Evolutionary conservation across 2,329 filamentous ascomycete genomes (phyloP), one percentile per base, ranked within the genome.

Genomic region (Microcyclospora pomicola): DNA sequence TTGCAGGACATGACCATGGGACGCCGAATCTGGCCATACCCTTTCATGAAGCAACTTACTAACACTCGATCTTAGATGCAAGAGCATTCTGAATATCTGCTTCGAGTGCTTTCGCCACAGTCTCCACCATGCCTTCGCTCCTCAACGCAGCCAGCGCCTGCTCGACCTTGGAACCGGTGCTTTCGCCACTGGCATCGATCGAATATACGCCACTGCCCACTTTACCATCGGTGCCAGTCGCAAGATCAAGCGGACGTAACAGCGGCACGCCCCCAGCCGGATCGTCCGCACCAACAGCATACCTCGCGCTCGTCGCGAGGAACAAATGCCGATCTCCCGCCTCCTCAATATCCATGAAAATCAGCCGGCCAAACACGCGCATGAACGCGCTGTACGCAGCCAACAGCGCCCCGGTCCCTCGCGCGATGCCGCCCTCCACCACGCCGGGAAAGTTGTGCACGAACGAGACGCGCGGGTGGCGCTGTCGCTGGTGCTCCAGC

Each of bases 291-390:
- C 38, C 37, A 29, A 47, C 42, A 3, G 56, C 45, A 43, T 52
- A 62, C 30, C 43, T 48, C 6, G 51, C 55, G 42, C 58, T 61
- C 5, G 59, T 63, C 4, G 49, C 50, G 2, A 58, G 36, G 38
- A 51, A 62, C 15, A 60, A 30, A 43, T 61, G 56, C 5, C 59
- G 43, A 42, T 60, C 56, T 13, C 59, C 61, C 28, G 42, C 49
- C 38, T 62, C 59, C 2, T 42, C 46, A 0, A 44, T 15, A 2
- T 47, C 44, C n/a, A 55, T 48, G 28, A 41, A 41, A 7, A 55
- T 30, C 11, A 52, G 41, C 19, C 43, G 43, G 3, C 43, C 45
- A 24, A 24, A 24, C 5, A 24, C 19, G 7, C 19, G 19, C 2
- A 53, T 9, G 1, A 53, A 9, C 13, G 27, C 24, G 13, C 38